Evolutionary conservation across 2,329 filamentous ascomycete genomes (phyloP), one percentile per base, ranked within the genome.

Genomic region (Fusarium sp.): DNA sequence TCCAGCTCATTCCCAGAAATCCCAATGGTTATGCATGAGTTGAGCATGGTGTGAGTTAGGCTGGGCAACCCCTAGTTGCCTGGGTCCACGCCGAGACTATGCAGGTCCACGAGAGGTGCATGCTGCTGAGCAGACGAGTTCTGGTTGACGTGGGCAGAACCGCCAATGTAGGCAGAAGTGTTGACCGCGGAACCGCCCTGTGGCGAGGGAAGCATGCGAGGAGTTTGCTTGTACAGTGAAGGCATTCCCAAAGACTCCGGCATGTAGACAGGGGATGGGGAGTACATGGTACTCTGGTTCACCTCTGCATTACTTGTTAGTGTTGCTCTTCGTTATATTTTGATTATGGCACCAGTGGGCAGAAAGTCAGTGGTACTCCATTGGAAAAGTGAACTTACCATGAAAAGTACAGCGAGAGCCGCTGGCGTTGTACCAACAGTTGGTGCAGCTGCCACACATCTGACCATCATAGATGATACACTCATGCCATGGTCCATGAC

Each of bases 381-480:
- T 27, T 29, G 16, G 12, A n/a, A 34, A 10, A n/a, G 34, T 54
- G 2, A 30, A 76, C 84, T 69, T 79, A 88, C 87, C 86, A 63
- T 89, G 87, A 73, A 88, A 89, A 16, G 86, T 88, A 65, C 87
- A 90, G 53, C 87, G 79, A 12, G 86, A 83, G 12, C 87, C 87
- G 53, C 86, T 88, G 10, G 87, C 87, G 60, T 90, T 90, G 77
- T 87, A 89, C 87, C 87, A 89, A 75, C 87, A 90, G 73, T 90
- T 90, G 61, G 87, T 84, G 67, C 87, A 90, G 72, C 86, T 88
- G 12, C 87, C 87, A 62, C 86, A 88, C 85, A 89, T 86, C 74
- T 88, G 85, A 3, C 87, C 87, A 49, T 85, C 84, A 24, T 87
- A 84, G n/a, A 88, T 80, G n/a, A 90, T 82, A 67, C 87, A 90